Evolutionary conservation across 1,284 basidiomycete genomes (phyloP).

Genomic region (Thecaphora thlaspeos): DNA sequence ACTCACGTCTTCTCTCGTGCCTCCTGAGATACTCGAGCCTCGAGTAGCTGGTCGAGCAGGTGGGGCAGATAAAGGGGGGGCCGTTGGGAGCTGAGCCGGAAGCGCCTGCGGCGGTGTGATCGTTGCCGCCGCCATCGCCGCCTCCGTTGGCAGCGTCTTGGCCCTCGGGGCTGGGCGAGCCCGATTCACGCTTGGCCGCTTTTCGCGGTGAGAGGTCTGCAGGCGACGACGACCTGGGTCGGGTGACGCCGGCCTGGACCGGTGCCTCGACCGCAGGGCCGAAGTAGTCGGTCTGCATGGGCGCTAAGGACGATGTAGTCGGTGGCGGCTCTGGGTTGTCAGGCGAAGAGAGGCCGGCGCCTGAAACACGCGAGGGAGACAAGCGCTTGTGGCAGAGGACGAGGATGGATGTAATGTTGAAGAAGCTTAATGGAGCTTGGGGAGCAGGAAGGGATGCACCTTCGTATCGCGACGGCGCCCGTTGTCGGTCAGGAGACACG

Average conservation of each 20-base stretch:
- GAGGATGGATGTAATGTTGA: too few species aligned
- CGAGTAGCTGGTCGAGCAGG: conserved; percentile 55
- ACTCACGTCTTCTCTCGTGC: conserved; percentile 53
- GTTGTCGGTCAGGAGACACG: too few species aligned
- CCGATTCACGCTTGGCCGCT: conserved; percentile 23
- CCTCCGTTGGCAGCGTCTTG: conserved; percentile 7
- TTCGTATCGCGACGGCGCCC: too few species aligned
- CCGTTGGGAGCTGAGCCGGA: conserved; percentile 33
- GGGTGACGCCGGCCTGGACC: conserved; percentile 15
- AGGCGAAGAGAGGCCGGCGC: too few species aligned
- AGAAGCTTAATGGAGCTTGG: too few species aligned
- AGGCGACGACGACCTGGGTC: conserved; percentile 21
- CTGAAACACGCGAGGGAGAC: too few species aligned
- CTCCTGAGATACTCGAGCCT: conserved; percentile 54
- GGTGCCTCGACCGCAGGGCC: conserved; percentile 24
- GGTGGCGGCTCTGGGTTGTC: too few species aligned
- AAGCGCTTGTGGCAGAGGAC: too few species aligned
- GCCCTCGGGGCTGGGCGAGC: neutral
- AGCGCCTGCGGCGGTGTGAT: conserved; percentile 11
- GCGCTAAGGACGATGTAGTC: too few species aligned
- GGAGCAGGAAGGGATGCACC: too few species aligned
- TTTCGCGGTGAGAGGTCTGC: conserved; percentile 24
- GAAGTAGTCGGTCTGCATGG: conserved; percentile 34
- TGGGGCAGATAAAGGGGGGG: conserved; percentile 53
- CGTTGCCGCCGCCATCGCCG: conserved; percentile 9